Base-by-base conservation (phyloP, 164 flowering plant genomes). In the Macadamia tetraphylla region DNA sequence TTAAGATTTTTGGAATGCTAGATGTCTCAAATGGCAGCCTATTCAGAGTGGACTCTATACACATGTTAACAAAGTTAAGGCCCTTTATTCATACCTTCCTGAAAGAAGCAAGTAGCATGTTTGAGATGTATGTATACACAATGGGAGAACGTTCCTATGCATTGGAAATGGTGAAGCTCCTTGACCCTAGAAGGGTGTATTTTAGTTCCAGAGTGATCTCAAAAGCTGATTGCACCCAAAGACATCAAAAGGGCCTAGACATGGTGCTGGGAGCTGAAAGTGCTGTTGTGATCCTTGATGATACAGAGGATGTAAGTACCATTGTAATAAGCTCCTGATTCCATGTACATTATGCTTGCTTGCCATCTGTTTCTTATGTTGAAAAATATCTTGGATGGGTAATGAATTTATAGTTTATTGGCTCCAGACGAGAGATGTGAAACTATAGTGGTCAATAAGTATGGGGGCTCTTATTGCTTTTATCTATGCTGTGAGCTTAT, bases 61-160 rank as follows among this genome's bases (percentile, higher is more conserved):
- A 73, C 29, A 87, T 86, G 86, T 75, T 91, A 84, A 91, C 97
- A 60, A 89, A 94, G 79, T 71, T 94, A 73, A 85, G 97, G 81
- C 98, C 97, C 14, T 87, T 78, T 80, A 88, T 91, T 5, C 88
- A 77, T 42, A 75, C 85, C 9, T 93, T 93, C 70, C 69, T 93
- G 74, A 83, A 80, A 60, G 92, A 93, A 76, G 94, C 90, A 30
- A 87, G 80, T 74, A 75, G 77, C 30, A 76, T 91, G 94, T 91
- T 82, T 66, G 95, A 93, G 76, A 85, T 93, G 94, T 87, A 85
- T 67, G 81, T 93, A 35, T 89, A 89, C 72, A 91, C 98, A 0
- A 89, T 89, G 96, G 97, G 87, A 43, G 90, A 88, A 35, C 82
- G 87, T 10, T 62, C 81, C 0, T 93, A 93, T 79, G 98, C 98